phyloP scores from a whole-genome alignment of 306 rosid genomes.

The Trifolium dubium region DNA sequence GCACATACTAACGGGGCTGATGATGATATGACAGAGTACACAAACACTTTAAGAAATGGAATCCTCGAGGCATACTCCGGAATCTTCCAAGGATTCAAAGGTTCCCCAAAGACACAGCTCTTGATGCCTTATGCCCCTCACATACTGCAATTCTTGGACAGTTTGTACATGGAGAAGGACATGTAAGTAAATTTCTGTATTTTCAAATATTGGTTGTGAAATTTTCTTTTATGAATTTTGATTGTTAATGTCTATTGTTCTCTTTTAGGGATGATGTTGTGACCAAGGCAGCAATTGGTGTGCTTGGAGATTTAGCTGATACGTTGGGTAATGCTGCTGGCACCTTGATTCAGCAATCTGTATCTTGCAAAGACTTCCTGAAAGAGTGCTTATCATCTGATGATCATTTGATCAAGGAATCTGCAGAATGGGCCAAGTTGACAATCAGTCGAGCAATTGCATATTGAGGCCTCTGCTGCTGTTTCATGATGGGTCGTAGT shows the following conservation, averaged over 20 bases:
- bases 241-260: constrained; percentile 7
- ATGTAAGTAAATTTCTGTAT: constrained; percentile 59
- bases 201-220: background rate
- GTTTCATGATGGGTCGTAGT: constrained; percentile 47
- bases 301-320: constrained; percentile 93
- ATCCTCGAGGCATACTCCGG: constrained; percentile 94
- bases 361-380: constrained; percentile 84
- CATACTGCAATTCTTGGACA: constrained; percentile 88
- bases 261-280: constrained; percentile 83
- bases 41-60: constrained; percentile 91
- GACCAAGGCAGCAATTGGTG: constrained; percentile 88
- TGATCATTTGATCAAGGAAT: constrained; percentile 80
- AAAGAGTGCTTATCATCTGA: constrained; percentile 84
- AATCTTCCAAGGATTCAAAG: constrained; percentile 92
- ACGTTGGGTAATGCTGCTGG: constrained; percentile 77
- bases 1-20: constrained; percentile 72
- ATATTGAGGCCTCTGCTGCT: constrained; percentile 57
- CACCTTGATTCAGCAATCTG: constrained; percentile 79
- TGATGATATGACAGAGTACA: constrained; percentile 90
- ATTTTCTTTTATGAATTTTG: background rate
- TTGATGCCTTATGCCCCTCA: constrained; percentile 89
- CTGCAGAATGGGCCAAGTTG: constrained; percentile 95
- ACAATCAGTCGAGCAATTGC: constrained; percentile 81
- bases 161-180: constrained; percentile 82
- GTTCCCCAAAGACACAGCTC: constrained; percentile 81